phyloP scores from a whole-genome alignment of 2,329 filamentous ascomycete species.

The Penicillium concentricum region DNA sequence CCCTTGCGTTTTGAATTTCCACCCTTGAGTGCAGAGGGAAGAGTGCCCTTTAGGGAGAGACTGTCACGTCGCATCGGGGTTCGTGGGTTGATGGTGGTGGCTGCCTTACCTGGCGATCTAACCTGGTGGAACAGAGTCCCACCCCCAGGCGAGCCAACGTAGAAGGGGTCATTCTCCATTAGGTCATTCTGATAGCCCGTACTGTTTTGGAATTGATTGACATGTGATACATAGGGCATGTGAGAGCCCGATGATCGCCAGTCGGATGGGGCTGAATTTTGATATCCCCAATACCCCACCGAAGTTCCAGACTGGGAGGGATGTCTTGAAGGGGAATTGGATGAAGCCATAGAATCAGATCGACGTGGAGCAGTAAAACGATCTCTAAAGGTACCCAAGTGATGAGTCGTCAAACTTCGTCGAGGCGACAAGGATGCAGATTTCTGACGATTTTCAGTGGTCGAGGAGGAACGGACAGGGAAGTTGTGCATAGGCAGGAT shows the following conservation, averaged over 20 bases:
- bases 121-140: slow-evolving; percentile 19
- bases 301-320: slow-evolving; percentile 17
- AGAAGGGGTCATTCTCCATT: slow-evolving; percentile 30
- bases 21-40: slow-evolving; percentile 36
- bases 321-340: slow-evolving; percentile 21
- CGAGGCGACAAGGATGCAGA: slow-evolving; percentile 30
- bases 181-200: slow-evolving; percentile 21
- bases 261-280: background rate
- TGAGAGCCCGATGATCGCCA: slow-evolving; percentile 16
- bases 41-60: slow-evolving; percentile 20
- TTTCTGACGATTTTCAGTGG: slow-evolving; percentile 22
- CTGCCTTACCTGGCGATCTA: slow-evolving; percentile 19
- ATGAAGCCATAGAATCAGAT: slow-evolving; percentile 31
- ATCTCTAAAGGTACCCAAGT: slow-evolving; percentile 27
- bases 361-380: slow-evolving; percentile 28
- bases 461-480: slow-evolving; percentile 28
- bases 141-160: slow-evolving; percentile 16
- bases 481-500: slow-evolving; percentile 28
- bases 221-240: slow-evolving; percentile 21
- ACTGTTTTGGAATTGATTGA: slow-evolving; percentile 27
- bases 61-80: slow-evolving; percentile 24
- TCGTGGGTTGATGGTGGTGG: slow-evolving; percentile 16
- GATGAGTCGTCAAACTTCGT: slow-evolving; percentile 33
- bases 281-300: slow-evolving; percentile 3
- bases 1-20: slow-evolving; percentile 36